Percentiles rank a stretch among this genome's conserved stretches.
phyloP scores from a whole-genome alignment of 768 basidiomycete genomes.

The Kwoniella dendrophila region DNA sequence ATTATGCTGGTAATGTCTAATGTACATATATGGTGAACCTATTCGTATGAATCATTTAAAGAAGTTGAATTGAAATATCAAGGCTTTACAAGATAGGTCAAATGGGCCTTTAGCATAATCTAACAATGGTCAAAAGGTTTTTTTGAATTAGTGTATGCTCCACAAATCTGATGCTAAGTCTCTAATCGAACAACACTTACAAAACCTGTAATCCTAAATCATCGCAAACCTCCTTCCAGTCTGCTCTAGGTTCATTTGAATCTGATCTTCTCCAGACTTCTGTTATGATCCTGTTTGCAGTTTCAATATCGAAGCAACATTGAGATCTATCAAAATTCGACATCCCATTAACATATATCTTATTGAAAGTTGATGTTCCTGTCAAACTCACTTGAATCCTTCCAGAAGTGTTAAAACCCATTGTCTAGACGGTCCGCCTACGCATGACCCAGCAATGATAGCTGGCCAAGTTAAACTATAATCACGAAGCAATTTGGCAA shows the following conservation, averaged over 20 bases:
- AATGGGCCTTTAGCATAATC: neutral
- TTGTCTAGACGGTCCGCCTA: constrained; percentile 34
- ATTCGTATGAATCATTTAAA: too few relatives aligned
- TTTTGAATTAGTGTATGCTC: too few relatives aligned
- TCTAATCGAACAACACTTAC: constrained; percentile 30
- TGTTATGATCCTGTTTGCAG: constrained; percentile 42
- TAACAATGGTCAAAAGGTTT: too few relatives aligned
- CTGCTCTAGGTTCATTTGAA: constrained; percentile 29
- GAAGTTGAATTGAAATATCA: too few relatives aligned
- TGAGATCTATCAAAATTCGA: constrained; percentile 33
- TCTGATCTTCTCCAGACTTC: constrained; percentile 50
- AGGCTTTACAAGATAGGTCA: too few relatives aligned
- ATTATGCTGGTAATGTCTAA: too few relatives aligned
- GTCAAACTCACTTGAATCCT: constrained; percentile 47
- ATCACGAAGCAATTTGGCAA: too few relatives aligned
- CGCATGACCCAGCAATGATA: constrained; percentile 50
- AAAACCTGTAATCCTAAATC: constrained; percentile 45
- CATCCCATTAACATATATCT: neutral
- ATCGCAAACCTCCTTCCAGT: constrained; percentile 51
- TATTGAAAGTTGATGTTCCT: neutral
- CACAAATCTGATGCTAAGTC: neutral
- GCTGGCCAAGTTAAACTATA: constrained; percentile 50
- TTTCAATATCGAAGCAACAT: constrained; percentile 54
- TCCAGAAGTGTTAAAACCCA: constrained; percentile 49
- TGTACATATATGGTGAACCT: too few relatives aligned